Base-by-base conservation (phyloP, 331 rosid genomes). In the Telfairia occidentalis region DNA sequence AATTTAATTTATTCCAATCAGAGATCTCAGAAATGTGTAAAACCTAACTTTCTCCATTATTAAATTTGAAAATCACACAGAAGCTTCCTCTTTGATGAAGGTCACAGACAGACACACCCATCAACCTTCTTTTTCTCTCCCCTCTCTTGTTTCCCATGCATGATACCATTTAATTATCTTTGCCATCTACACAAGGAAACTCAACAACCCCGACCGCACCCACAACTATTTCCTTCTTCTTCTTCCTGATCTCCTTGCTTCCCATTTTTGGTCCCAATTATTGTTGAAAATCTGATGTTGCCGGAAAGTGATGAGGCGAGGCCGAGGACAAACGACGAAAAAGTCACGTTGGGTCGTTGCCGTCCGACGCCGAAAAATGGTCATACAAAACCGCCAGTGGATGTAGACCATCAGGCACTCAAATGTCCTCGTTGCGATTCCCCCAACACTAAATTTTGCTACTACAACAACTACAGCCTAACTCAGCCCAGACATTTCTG, bases 401-500 rank as follows among this genome's bases (percentile, higher is more conserved):
- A 61, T 32, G 86, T 80, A 11, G 92, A 61, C 18, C 69, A 88
- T 61, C 96, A 86, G 21, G 77, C 78, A 38, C 72, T 78, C 16
- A 91, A 89, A 84, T 94, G 98, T 38, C 98, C 98, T 0, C 74
- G 98, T 40, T 94, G 98, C 58, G 97, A 91, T 74, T 94, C 98
- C 0, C 96, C 97, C 49, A 91, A 94, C 86, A 94, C 98, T 15
- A 94, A 94, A 60, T 94, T 94, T 89, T 94, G 98, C 75, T 94
- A 94, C 91, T 94, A 91, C 87, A 94, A 94, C 87, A 94, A 94
- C 83, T 94, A 94, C 83, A 94, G 97, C 82, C 92, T 94, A 50
- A 89, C 96, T 5, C 98, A 94, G 78, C 98, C 98, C 0, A 71
- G 98, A 35, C 92, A 91, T 75, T 94, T 94, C 90, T 94, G 98